Evolutionary conservation across 2,329 filamentous ascomycete genomes (phyloP), one percentile per base, ranked within the genome.

Genomic region (Trichoderma atrobrunneum): DNA sequence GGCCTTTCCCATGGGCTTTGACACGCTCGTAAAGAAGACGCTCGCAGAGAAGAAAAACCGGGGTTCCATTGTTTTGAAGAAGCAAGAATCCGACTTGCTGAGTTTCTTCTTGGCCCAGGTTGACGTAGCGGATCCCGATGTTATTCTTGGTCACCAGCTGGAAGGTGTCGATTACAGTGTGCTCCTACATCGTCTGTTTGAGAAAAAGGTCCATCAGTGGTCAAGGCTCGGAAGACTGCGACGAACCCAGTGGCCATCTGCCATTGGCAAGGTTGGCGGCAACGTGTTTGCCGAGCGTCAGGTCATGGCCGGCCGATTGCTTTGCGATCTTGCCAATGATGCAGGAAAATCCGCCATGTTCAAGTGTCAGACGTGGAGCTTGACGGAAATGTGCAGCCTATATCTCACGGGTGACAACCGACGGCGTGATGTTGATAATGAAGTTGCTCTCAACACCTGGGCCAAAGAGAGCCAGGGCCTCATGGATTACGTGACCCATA

Each of bases 81-180:
- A 91, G 81, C 93, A 91, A 64, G 96, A 99, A 79, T 88, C 90
- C 36, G 93, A 96, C 73, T 88, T 99, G 43, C 86, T 99, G 7
- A 92, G 91, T 76, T 93, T 95, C 80, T 97, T 99, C 80, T 84
- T 99, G 74, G 95, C 95, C 3, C 91, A 98, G 77, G 87, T 99
- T 51, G 93, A 97, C 77, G 88, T 92, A 34, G 91, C 93, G 73
- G 96, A 99, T 78, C 96, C 96, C 0, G 96, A 99, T 84, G 94
- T 97, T 34, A 88, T 99, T 43, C 87, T 98, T 76, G 96, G 96
- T 14, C 95, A 99, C 81, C 92, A 97, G 78, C 87, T 99, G n/a
- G 96, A 99, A 81, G 96, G 97, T 77, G 94, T 98, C 5, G 96
- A 99, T 80, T 97, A 97, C 80, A 97, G 94, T 76, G 91, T 98